A percentile compares a stretch with the other conserved stretches of the same genome.
phyloP scores from a whole-genome alignment of 139 green algal species.

The Chlamydomonas sphaeroides region DNA sequence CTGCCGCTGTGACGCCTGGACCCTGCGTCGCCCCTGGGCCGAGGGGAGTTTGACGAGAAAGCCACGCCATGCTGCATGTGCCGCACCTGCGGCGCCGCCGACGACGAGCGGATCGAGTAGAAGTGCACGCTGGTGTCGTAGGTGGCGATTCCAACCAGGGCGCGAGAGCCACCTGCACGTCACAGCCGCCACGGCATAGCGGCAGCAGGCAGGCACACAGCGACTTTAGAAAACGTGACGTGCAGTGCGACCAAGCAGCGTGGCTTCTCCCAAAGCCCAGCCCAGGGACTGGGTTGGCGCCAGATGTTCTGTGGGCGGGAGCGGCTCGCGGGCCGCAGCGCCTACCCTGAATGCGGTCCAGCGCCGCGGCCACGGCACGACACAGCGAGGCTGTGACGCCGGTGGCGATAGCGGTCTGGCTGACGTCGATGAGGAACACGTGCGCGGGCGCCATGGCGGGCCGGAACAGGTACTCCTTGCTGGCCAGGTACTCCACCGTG shows the following conservation, averaged over 20 bases:
- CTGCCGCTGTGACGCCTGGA: no score
- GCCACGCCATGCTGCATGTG: no score
- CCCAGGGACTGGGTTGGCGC: no score
- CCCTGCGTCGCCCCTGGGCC: no score
- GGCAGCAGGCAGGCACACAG: no score
- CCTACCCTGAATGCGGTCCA: slow-evolving; percentile 80
- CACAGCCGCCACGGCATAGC: no score
- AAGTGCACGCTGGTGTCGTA: slow-evolving; percentile 90
- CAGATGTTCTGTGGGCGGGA: no score
- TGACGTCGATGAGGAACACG: slow-evolving; percentile 90
- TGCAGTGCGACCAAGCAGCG: no score
- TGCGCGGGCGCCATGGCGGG: slow-evolving; percentile 80
- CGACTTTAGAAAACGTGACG: no score
- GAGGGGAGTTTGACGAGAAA: no score
- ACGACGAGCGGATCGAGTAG: slow-evolving; percentile 66
- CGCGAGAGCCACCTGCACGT: slow-evolving; percentile 69
- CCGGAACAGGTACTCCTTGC: slow-evolving; percentile 73
- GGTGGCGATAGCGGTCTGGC: slow-evolving; percentile 63
- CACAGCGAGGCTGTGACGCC: slow-evolving; percentile 77
- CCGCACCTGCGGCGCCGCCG: slow-evolving; percentile 67
- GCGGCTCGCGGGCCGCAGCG: no score
- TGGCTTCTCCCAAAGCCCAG: no score
- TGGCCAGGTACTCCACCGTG: slow-evolving; percentile 79
- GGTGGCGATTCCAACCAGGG: slow-evolving; percentile 81
- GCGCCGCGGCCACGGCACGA: slow-evolving; percentile 61